These are phyloP conservation scores for Sphagnum contortum DNA, from an alignment of 225 moss, liverwort and hornwort species.

Conservation along the genomic window DNA sequence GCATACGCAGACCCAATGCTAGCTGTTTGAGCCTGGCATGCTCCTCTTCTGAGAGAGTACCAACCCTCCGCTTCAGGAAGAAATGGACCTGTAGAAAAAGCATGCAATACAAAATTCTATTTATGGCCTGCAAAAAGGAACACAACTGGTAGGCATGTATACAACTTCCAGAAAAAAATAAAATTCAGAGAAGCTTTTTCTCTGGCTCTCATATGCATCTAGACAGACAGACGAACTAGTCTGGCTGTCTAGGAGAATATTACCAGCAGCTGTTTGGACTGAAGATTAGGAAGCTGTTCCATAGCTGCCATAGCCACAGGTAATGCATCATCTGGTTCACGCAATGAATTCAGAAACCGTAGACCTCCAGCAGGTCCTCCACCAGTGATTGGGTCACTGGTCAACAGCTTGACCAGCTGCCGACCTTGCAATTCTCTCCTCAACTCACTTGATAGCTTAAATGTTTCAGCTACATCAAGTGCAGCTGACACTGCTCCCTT, in stretches of 20 bases:
- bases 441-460: constrained; percentile 66
- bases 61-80: constrained; percentile 79
- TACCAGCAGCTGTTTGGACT: constrained; percentile 97
- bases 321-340: constrained; percentile 84
- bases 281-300: constrained; percentile 87
- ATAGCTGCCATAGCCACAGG: constrained; percentile 98
- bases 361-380: constrained; percentile 93
- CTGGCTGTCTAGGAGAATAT: background rate
- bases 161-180: too few species aligned
- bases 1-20: constrained; percentile 93
- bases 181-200: too few species aligned
- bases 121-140: too few species aligned
- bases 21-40: constrained; percentile 75
- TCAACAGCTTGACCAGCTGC: constrained; percentile 89
- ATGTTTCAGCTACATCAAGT: constrained; percentile 91
- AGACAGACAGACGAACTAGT: too few species aligned
- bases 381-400: constrained; percentile 87
- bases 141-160: too few species aligned
- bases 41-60: constrained; percentile 79
- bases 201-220: too few species aligned
- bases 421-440: constrained; percentile 94
- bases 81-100: constrained; percentile 71
- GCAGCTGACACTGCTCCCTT: constrained; percentile 96
- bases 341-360: constrained; percentile 73
- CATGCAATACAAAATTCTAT: too few species aligned